Conservation (phyloP, 2,329 filamentous ascomycete genomes). For the Saccharata proteae region DNA sequence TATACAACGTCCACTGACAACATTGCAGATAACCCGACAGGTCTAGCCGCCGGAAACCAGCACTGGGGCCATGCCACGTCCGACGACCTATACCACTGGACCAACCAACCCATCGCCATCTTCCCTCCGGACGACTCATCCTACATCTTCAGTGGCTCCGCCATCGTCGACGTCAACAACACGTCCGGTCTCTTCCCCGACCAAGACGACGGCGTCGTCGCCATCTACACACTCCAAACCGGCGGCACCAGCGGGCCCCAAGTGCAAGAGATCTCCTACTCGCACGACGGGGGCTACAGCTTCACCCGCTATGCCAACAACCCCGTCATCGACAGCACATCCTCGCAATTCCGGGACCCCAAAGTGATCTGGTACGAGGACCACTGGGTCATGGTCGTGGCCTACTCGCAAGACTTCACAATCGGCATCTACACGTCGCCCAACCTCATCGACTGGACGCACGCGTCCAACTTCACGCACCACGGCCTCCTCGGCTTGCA, state of each 20-base stretch:
- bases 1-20: conserved; percentile 2
- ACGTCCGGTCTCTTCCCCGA: conserved; percentile 53
- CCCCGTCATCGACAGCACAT: conserved; percentile 45
- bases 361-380: conserved; percentile 48
- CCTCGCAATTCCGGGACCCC: conserved; percentile 51
- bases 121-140: conserved; percentile 43
- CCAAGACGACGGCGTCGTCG: conserved; percentile 50
- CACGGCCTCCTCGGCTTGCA: conserved; percentile 42
- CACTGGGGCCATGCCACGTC: conserved; percentile 58
- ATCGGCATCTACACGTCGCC: conserved; percentile 51
- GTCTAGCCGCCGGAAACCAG: conserved; percentile 42
- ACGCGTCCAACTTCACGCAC: conserved; percentile 45
- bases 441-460: conserved; percentile 47
- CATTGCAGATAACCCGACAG: conserved; percentile 37
- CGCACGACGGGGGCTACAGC: conserved; percentile 47
- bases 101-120: conserved; percentile 52
- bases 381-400: conserved; percentile 46
- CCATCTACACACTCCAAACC: conserved; percentile 42
- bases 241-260: conserved; percentile 30
- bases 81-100: conserved; percentile 50
- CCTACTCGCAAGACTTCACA: conserved; percentile 43
- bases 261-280: conserved; percentile 51
- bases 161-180: conserved; percentile 50
- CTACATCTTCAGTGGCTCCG: conserved; percentile 43
- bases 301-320: conserved; percentile 49